Evolutionary conservation across 495 filamentous ascomycete genomes (phyloP).

Genomic region (Jackrogersella minutella): DNA sequence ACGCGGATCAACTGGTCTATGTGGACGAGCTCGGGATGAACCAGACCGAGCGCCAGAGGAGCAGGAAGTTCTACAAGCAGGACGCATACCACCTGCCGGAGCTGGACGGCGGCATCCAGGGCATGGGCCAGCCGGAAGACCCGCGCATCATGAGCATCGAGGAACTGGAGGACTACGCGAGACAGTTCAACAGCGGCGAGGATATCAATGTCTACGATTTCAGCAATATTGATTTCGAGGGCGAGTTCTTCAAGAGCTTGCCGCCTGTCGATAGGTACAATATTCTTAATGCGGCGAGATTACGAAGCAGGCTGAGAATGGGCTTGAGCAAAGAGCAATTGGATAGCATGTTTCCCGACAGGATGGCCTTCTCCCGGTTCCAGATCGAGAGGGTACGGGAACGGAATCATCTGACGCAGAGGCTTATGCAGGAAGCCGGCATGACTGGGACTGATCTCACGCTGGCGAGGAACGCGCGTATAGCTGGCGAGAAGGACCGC

Average conservation of each 20-base stretch:
- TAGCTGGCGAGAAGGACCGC: constrained; percentile 87
- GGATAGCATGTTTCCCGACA: constrained; percentile 93
- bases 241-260: constrained; percentile 88
- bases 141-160: constrained; percentile 93
- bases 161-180: constrained; percentile 90
- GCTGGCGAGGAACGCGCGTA: constrained; percentile 67
- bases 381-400: constrained; percentile 94
- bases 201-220: constrained; percentile 99
- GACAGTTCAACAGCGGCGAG: constrained; percentile 90
- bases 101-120: constrained; percentile 73
- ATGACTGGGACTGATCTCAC: constrained; percentile 80
- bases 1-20: constrained; percentile 75
- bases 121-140: constrained; percentile 90
- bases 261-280: constrained; percentile 94
- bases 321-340: constrained; percentile 95
- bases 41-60: constrained; percentile 73
- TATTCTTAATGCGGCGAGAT: constrained; percentile 89
- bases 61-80: constrained; percentile 83
- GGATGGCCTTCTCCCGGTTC: constrained; percentile 97
- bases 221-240: constrained; percentile 96
- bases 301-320: constrained; percentile 90
- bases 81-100: constrained; percentile 95
- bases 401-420: constrained; percentile 92
- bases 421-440: constrained; percentile 92
- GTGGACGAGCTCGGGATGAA: constrained; percentile 88